These are phyloP conservation scores for Rhizopogon vinicolor DNA, from an alignment of 768 basidiomycete genomes.

Conservation along the genomic window DNA sequence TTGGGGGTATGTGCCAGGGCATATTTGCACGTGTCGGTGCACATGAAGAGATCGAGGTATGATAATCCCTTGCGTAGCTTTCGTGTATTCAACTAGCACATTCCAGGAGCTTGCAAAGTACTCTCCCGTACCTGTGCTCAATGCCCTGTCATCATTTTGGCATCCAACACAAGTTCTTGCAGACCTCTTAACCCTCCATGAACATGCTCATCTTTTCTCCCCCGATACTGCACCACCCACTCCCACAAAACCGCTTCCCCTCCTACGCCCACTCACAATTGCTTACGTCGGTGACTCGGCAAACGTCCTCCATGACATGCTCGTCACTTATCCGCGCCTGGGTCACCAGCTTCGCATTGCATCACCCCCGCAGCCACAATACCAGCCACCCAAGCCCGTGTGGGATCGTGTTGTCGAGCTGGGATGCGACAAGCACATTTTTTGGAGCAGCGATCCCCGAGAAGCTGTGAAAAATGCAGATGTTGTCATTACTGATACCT, in stretches of 20 bases:
- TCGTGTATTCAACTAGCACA: background rate
- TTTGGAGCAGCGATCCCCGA: conserved; percentile 72
- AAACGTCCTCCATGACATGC: conserved; percentile 96
- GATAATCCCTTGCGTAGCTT: conserved; percentile 14
- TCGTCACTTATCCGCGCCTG: conserved; percentile 88
- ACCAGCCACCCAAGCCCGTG: conserved; percentile 67
- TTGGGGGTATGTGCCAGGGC: conserved; percentile 94
- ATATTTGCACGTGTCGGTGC: conserved; percentile 95
- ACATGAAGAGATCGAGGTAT: conserved; percentile 89
- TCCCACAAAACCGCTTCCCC: conserved; percentile 33
- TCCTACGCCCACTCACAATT: conserved; percentile 76
- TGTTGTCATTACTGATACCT: conserved; percentile 96
- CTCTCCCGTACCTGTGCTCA: conserved; percentile 92
- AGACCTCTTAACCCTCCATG: conserved; percentile 86
- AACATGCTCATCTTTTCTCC: conserved; percentile 57
- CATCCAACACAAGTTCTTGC: conserved; percentile 96
- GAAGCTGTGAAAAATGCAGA: conserved; percentile 90
- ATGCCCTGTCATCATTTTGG: conserved; percentile 93
- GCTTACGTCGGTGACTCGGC: conserved; percentile 94
- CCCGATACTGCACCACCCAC: conserved; percentile 15
- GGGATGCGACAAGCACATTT: conserved; percentile 66
- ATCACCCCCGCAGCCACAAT: conserved; percentile 55
- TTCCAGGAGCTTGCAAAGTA: conserved; percentile 83
- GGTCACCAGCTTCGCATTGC: conserved; percentile 87
- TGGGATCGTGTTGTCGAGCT: conserved; percentile 79